A percentile compares a stretch with the other conserved stretches of the same genome.
Conservation (phyloP, 805 yeast species). For the Wickerhamiella shivajii region DNA sequence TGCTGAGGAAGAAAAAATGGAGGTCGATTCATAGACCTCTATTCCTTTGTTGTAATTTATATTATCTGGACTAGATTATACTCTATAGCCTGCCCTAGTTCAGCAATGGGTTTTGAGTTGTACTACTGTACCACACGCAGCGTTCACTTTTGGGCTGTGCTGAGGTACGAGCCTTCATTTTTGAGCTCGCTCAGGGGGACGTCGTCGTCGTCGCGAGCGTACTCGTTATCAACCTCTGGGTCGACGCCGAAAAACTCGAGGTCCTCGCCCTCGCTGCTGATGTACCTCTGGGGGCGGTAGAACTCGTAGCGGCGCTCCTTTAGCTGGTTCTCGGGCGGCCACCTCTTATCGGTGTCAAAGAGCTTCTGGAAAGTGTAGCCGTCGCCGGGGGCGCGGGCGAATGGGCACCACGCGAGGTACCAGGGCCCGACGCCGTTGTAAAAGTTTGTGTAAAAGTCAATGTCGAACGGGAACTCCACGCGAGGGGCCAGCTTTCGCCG, state of each 20-base stretch:
- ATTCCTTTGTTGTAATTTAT: too few species aligned
- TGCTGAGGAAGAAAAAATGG: too few species aligned
- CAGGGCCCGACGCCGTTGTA: slow-evolving; percentile 37
- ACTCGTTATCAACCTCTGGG: slow-evolving; percentile 38
- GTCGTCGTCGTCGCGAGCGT: slow-evolving; percentile 10
- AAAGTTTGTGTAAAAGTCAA: slow-evolving; percentile 44
- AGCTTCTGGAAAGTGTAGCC: slow-evolving; percentile 47
- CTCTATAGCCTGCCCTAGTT: too few species aligned
- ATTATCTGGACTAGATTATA: too few species aligned
- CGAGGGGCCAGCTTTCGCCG: slow-evolving; percentile 22
- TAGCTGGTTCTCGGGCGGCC: slow-evolving; percentile 66
- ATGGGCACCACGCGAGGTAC: slow-evolving; percentile 41
- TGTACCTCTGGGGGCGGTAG: slow-evolving; percentile 41
- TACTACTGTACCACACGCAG: too few species aligned
- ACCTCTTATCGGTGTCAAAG: slow-evolving; percentile 46
- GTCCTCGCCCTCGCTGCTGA: slow-evolving; percentile 69
- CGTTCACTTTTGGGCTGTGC: too few species aligned
- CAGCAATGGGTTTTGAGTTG: too few species aligned
- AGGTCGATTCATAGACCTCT: too few species aligned
- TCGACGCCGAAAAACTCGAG: slow-evolving; percentile 84
- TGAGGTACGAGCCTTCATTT: too few species aligned
- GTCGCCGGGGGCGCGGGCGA: slow-evolving; percentile 55
- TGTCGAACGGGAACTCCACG: slow-evolving; percentile 67
- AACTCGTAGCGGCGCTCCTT: slow-evolving; percentile 18
- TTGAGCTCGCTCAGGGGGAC: slow-evolving; percentile 10